A percentile compares a stretch with the other conserved stretches of the same genome.
Conservation (phyloP, 169 alveolate species). For the Cryptosporidium baileyi region DNA sequence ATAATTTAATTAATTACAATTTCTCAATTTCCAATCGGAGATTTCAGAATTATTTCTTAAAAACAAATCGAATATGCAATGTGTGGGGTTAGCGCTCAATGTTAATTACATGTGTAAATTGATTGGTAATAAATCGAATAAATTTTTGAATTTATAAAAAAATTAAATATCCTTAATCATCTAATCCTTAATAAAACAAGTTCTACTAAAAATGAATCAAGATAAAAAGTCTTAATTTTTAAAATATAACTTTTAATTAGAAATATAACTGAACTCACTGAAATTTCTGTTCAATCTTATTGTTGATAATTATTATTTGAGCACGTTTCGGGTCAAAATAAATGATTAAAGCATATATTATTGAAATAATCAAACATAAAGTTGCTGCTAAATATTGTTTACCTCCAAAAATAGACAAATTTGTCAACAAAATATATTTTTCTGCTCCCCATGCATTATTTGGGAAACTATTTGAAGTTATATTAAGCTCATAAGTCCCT, state of each 20-base stretch:
- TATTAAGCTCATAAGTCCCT: slow-evolving; percentile 39
- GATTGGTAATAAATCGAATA: too few relatives aligned
- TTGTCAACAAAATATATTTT: slow-evolving; percentile 37
- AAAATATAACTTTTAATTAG: neutral
- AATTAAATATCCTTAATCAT: neutral
- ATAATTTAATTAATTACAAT: neutral
- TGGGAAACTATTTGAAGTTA: slow-evolving; percentile 51
- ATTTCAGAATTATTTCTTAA: neutral
- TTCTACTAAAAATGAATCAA: too few relatives aligned
- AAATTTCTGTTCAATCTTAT: slow-evolving; percentile 26
- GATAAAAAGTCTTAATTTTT: neutral
- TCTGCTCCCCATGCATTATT: slow-evolving; percentile 64
- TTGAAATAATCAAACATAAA: slow-evolving; percentile 31
- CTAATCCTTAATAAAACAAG: neutral
- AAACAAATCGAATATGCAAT: slow-evolving; percentile 17
- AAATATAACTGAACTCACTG: neutral
- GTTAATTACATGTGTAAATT: slow-evolving; percentile 29
- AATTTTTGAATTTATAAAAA: too few relatives aligned
- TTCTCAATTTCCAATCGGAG: neutral
- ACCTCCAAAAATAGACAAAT: slow-evolving; percentile 57
- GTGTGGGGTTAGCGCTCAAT: slow-evolving; percentile 69
- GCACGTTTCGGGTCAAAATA: slow-evolving; percentile 61
- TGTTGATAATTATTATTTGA: slow-evolving; percentile 25
- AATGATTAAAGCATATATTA: slow-evolving; percentile 4
- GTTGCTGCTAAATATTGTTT: slow-evolving; percentile 51